Evolutionary conservation across 2,329 filamentous ascomycete genomes (phyloP), one percentile per base, ranked within the genome.

Genomic region (Ilyonectria sp.): DNA sequence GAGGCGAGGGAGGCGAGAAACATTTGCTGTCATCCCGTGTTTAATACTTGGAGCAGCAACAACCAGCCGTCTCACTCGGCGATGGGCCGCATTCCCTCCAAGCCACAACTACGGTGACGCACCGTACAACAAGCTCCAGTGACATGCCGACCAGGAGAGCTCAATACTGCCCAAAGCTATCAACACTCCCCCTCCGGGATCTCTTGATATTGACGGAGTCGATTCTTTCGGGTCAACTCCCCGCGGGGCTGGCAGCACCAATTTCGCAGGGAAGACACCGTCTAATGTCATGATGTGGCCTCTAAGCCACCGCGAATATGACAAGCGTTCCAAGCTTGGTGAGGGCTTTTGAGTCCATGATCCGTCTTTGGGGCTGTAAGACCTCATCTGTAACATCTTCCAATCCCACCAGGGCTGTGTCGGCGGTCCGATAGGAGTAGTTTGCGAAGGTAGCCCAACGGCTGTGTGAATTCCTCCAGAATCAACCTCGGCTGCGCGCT

Each of bases 361-460:
- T 58, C 63, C 47, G 54, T 47, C 21, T 49, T 58, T 58, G 63
- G 37, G 63, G 63, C 63, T 66, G 53, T 62, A 59, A 54, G 47
- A 8, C 46, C 33, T 46, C 29, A 57, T 53, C 37, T 43, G 57
- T 33, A 57, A 53, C 52, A 43, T 9, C 21, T 21, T 19, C n/a
- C 33, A 46, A 37, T 15, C 54, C 58, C n/a, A 23, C 13, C 40
- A 44, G n/a, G 26, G 26, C 33, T 66, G 21, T 47, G n/a, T 29
- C 35, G 15, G 35, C n/a, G 23, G 35, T 31, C n/a, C 19, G 49
- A 43, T 40, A 26, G 15, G 31, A 35, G 35, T 46, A n/a, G 33
- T 46, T 26, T 11, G 23, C 15, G 23, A 44, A 29, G 26, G 52
- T 54, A 35, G n/a, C 40, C 15, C 8, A 17, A 19, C 40, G 40